Percentiles rank a stretch among this genome's conserved stretches.
phyloP scores from a whole-genome alignment of 495 filamentous ascomycete genomes.

The Paragyromitra xinjiangensis region DNA sequence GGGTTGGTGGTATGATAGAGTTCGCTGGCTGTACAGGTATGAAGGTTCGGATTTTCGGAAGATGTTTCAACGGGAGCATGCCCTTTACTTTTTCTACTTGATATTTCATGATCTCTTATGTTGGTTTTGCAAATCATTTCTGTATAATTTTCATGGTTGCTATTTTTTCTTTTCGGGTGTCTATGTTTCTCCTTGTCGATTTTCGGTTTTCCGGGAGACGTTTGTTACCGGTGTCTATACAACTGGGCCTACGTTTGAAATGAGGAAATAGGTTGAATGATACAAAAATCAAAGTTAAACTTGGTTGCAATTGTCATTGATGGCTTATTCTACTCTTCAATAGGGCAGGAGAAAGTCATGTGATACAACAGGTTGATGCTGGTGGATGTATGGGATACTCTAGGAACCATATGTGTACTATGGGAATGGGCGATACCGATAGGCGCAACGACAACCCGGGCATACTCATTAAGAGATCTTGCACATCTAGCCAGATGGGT shows the following conservation, averaged over 20 bases:
- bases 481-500: no score
- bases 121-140: conserved; percentile 2
- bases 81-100: neutral
- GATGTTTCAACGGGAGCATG: neutral
- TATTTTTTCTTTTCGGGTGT: conserved; percentile 1
- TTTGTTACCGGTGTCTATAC: neutral
- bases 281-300: neutral
- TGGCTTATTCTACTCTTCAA: neutral
- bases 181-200: neutral
- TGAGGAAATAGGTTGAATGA: neutral
- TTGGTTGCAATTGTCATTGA: neutral
- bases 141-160: conserved; percentile 11
- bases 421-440: no score
- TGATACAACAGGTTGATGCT: no score
- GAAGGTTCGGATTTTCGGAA: neutral
- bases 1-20: conserved; percentile 1
- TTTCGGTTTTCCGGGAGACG: neutral
- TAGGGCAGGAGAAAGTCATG: neutral
- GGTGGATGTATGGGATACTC: no score
- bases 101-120: neutral
- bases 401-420: no score
- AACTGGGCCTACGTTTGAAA: no score
- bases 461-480: no score
- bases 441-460: no score
- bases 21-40: conserved; percentile 18